These are phyloP conservation scores for Aspergillus uvarum DNA, from an alignment of 2,329 filamentous ascomycete species.

Conservation along the genomic window DNA sequence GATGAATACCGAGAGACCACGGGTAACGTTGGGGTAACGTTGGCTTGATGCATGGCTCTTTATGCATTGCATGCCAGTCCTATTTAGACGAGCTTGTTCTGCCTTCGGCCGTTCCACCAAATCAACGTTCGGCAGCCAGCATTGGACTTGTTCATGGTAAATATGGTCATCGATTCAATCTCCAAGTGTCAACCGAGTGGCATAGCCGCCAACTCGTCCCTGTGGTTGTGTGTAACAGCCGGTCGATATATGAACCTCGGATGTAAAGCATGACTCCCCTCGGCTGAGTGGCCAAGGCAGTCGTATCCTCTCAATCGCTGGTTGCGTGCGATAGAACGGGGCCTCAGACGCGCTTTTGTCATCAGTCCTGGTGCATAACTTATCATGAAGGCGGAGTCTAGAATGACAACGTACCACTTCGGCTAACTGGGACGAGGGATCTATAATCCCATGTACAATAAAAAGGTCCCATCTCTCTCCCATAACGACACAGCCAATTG, in stretches of 20 bases:
- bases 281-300: background rate
- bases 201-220: background rate
- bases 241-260: background rate
- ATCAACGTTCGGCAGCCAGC: too few relatives aligned
- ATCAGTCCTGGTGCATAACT: background rate
- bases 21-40: too few relatives aligned
- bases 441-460: constrained; percentile 3
- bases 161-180: too few relatives aligned
- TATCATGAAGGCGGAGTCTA: background rate
- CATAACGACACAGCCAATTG: constrained; percentile 10
- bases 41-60: too few relatives aligned
- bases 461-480: constrained; percentile 8
- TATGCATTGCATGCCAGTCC: too few relatives aligned
- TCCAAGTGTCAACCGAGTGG: background rate
- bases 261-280: background rate
- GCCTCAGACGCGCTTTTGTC: background rate
- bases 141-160: too few relatives aligned
- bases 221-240: background rate
- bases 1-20: too few relatives aligned
- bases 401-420: background rate
- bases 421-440: background rate
- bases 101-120: too few relatives aligned
- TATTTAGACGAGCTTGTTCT: too few relatives aligned
- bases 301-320: background rate
- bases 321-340: background rate